Evolutionary conservation across 2,329 filamentous ascomycete species (phyloP).

Genomic region (Bipolaris sorokiniana): DNA sequence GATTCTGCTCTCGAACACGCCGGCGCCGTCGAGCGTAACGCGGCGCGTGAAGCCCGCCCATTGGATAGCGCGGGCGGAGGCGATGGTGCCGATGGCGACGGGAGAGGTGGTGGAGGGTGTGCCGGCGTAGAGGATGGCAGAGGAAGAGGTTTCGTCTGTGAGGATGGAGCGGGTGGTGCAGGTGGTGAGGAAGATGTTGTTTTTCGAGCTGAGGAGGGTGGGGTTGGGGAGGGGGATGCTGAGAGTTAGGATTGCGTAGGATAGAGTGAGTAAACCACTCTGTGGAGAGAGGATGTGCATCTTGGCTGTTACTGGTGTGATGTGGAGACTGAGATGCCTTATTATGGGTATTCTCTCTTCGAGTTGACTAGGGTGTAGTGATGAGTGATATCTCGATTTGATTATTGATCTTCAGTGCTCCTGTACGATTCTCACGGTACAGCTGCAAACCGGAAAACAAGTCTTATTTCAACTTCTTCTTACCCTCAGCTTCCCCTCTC

Average conservation of each 20-base stretch:
- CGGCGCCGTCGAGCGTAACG: conserved; percentile 1
- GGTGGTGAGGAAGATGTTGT: conserved; percentile 22
- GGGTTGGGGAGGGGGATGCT: neutral
- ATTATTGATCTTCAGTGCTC: too few relatives aligned
- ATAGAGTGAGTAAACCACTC: neutral
- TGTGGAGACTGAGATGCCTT: too few relatives aligned
- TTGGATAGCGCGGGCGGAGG: neutral
- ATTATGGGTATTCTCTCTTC: too few relatives aligned
- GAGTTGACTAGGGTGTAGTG: too few relatives aligned
- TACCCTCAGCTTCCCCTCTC: too few relatives aligned
- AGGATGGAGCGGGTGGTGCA: conserved; percentile 17
- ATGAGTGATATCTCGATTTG: too few relatives aligned
- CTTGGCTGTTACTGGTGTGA: too few relatives aligned
- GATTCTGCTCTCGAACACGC: conserved; percentile 18
- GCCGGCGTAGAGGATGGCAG: conserved; percentile 19
- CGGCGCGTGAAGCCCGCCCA: conserved; percentile 13
- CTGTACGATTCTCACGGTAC: too few relatives aligned
- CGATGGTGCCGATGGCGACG: conserved; percentile 12
- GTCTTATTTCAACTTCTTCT: neutral
- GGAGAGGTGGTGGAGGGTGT: conserved; percentile 5
- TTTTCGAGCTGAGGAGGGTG: conserved; percentile 6
- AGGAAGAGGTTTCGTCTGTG: conserved; percentile 9
- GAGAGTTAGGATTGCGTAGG: neutral
- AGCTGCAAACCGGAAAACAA: neutral
- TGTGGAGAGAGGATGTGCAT: too few relatives aligned